A percentile compares a stretch with the other conserved stretches of the same genome.
phyloP scores from a whole-genome alignment of 768 basidiomycete genomes.

The Pleurotus pulmonarius region DNA sequence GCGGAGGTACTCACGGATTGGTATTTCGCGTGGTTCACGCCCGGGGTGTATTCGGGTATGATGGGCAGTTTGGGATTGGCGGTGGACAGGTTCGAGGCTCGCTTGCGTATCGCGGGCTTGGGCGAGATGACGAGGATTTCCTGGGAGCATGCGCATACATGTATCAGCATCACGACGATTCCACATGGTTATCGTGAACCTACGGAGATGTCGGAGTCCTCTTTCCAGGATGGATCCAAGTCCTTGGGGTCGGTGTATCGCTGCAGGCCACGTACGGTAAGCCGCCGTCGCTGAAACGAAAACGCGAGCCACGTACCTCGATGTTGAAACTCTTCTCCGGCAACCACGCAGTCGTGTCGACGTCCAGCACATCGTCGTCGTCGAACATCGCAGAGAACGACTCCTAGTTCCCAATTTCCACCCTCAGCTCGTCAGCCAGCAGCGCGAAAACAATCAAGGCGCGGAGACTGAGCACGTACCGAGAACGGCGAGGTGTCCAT shows the following conservation, averaged over 20 bases:
- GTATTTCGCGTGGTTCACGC: background rate
- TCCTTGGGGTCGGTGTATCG: background rate
- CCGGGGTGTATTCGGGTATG: background rate
- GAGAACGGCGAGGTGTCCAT: constrained; percentile 3
- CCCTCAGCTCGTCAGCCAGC: too few species aligned
- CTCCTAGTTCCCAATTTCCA: background rate
- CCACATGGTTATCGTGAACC: too few species aligned
- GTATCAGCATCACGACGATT: too few species aligned
- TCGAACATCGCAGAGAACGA: background rate
- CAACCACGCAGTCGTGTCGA: background rate
- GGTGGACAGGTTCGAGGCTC: background rate
- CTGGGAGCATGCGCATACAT: background rate
- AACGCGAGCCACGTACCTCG: background rate
- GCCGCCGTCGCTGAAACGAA: background rate
- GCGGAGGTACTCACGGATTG: too few species aligned
- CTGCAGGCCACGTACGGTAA: background rate
- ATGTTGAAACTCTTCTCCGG: background rate
- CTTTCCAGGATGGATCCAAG: background rate
- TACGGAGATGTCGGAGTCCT: background rate
- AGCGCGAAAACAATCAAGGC: background rate
- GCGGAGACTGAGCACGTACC: background rate
- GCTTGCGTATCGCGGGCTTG: background rate
- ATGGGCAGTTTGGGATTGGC: background rate
- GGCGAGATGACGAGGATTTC: constrained; percentile 1
- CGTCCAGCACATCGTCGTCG: background rate